phyloP scores from a whole-genome alignment of 2,329 filamentous ascomycete genomes.

The Ophiocordyceps polyrhachis-furcata region DNA sequence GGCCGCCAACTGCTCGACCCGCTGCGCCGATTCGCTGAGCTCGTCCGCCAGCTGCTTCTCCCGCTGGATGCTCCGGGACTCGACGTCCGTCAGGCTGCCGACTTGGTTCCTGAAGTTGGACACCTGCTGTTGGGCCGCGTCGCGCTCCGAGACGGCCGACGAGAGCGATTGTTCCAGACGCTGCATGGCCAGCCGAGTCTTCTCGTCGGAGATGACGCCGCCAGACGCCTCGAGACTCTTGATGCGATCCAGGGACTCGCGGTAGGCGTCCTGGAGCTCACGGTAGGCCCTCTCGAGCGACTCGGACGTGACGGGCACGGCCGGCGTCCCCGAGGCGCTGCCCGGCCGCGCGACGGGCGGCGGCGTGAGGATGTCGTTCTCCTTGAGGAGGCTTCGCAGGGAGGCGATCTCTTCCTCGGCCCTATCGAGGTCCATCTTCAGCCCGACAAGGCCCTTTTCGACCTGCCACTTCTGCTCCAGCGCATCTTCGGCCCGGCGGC shows the following conservation, averaged over 20 bases:
- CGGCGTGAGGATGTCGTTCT: slow-evolving; percentile 64
- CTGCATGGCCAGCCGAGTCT: slow-evolving; percentile 41
- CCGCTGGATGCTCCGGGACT: slow-evolving; percentile 35
- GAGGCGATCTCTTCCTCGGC: slow-evolving; percentile 82
- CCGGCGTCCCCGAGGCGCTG: slow-evolving; percentile 9
- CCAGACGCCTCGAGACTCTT: slow-evolving; percentile 39
- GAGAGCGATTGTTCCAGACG: slow-evolving; percentile 51
- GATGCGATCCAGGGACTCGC: slow-evolving; percentile 46
- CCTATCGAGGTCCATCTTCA: slow-evolving; percentile 94
- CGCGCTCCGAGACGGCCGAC: slow-evolving; percentile 50
- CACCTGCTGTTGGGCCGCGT: slow-evolving; percentile 49
- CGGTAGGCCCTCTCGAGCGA: slow-evolving; percentile 57
- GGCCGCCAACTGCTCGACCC: slow-evolving; percentile 60
- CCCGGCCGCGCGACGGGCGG: slow-evolving; percentile 33
- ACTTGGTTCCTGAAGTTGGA: slow-evolving; percentile 42
- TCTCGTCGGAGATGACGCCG: slow-evolving; percentile 26
- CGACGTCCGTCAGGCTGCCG: slow-evolving; percentile 34
- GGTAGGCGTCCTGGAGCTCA: slow-evolving; percentile 55
- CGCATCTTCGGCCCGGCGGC: slow-evolving; percentile 79
- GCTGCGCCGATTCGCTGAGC: slow-evolving; percentile 52
- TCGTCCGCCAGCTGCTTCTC: slow-evolving; percentile 50
- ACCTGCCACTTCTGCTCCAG: slow-evolving; percentile 93
- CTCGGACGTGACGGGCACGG: slow-evolving; percentile 41
- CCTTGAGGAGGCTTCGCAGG: slow-evolving; percentile 58
- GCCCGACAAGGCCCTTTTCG: slow-evolving; percentile 68